Base-by-base conservation (phyloP, 495 filamentous ascomycete genomes). In the Margaritispora aquatica region DNA sequence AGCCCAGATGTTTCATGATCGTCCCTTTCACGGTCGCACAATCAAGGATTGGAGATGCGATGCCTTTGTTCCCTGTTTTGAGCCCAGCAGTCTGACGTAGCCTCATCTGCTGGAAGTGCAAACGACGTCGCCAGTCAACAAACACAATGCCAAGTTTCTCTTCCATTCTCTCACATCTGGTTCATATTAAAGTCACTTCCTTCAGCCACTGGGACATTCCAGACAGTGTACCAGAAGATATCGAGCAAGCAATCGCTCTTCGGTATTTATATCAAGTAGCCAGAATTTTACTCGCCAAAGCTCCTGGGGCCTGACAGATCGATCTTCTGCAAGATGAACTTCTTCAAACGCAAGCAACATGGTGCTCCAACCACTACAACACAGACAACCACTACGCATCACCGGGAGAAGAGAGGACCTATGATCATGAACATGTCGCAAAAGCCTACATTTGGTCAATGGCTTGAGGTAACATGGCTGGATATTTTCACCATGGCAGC, bases 401-500 rank as follows among this genome's bases (percentile, higher is more conserved):
- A 58, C 47, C 53, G 36, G 19, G 36, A 57, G 17, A 60, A 48
- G 38, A 60, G 50, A 61, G 58, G 27, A 7, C 57, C 62, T 26
- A 36, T 50, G 1, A 57, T 68, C 44, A 74, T 76, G 72, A 67
- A 72, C 15, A 63, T 69, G 10, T 71, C 73, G 5, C 75, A 77
- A 0, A 73, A 68, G 2, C 80, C 62, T 20, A n/a, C 57, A 13
- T 64, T 84, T 49, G 79, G 81, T 2, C 74, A 75, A 57, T 86
- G 81, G 81, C 64, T 85, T 34, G 79, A 80, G 50, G 67, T 71
- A 8, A 79, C 79, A 0, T 82, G 80, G 78, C 66, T 81, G 9
- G 84, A 87, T 61, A 73, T 86, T 36, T 17, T 85, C 8, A 79
- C 81, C 1, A 81, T 86, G 77, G 70, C 71, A 19, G 64, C 72